These are phyloP conservation scores for Fusarium tricinctum DNA, from an alignment of 2,329 filamentous ascomycete genomes.

Conservation along the genomic window DNA sequence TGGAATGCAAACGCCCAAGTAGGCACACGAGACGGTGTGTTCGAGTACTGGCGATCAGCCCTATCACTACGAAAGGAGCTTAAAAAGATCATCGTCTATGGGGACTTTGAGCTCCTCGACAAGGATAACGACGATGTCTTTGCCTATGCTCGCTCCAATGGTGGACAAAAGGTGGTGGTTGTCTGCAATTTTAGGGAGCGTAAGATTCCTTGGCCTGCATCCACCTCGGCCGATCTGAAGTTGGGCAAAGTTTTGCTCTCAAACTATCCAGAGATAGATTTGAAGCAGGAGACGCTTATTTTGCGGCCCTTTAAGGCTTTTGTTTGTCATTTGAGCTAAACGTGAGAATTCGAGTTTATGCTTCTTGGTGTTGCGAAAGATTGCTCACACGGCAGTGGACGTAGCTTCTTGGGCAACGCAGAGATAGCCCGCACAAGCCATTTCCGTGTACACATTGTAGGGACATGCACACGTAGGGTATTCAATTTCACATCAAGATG, in stretches of 20 bases:
- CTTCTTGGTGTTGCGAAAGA: neutral
- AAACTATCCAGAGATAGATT: conserved; percentile 17
- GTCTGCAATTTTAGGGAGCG: conserved; percentile 35
- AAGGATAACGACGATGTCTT: conserved; percentile 24
- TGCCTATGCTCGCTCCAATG: conserved; percentile 26
- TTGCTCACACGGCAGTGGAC: conserved; percentile 16
- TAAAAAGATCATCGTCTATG: conserved; percentile 26
- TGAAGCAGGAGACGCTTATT: conserved; percentile 1
- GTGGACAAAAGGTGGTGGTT: conserved; percentile 4
- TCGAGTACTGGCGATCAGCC: conserved; percentile 33
- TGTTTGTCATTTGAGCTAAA: neutral
- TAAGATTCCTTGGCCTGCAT: conserved; percentile 4
- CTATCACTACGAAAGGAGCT: conserved; percentile 23
- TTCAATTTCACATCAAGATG: no score
- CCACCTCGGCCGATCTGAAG: neutral
- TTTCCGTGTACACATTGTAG: neutral
- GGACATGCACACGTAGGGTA: no score
- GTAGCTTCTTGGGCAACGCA: conserved; percentile 25
- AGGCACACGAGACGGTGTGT: conserved; percentile 11
- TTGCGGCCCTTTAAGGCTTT: conserved; percentile 19
- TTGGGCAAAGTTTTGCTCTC: conserved; percentile 18
- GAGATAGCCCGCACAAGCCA: conserved; percentile 25
- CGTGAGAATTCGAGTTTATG: no score
- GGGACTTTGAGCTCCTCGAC: conserved; percentile 37
- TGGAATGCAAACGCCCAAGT: conserved; percentile 35